Evolutionary conservation across 306 rosid species (phyloP).

Genomic region (Cucurbita maxima): DNA sequence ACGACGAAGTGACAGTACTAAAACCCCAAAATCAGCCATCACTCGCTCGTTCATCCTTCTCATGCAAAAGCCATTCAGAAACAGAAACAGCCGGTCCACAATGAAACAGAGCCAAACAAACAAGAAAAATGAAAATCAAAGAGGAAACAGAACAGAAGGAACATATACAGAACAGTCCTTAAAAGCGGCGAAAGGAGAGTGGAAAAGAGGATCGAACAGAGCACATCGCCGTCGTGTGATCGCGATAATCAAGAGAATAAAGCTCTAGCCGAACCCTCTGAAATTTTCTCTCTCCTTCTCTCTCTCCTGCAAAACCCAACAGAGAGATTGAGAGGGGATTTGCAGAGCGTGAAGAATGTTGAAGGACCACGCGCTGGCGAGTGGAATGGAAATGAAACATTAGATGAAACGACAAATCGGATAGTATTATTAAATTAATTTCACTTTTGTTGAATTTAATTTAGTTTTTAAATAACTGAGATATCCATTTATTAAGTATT

Average conservation of each 20-base stretch:
- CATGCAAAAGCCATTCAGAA: slow-evolving; percentile 4
- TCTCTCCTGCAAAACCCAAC: neutral
- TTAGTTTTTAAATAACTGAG: too few species aligned
- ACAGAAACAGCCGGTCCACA: neutral
- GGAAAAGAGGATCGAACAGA: neutral
- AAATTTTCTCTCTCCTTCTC: neutral
- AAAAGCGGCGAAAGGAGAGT: neutral
- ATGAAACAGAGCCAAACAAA: neutral
- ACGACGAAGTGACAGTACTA: slow-evolving; percentile 16
- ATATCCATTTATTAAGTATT: too few species aligned
- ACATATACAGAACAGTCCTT: neutral
- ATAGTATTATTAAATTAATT: neutral
- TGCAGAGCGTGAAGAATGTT: slow-evolving; percentile 14
- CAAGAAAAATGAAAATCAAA: neutral
- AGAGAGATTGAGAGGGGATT: slow-evolving; percentile 15
- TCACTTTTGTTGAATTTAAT: neutral
- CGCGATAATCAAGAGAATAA: slow-evolving; percentile 11
- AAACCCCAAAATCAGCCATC: neutral
- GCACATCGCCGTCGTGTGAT: slow-evolving; percentile 5
- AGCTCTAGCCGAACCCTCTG: slow-evolving; percentile 12
- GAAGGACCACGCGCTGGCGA: slow-evolving; percentile 16
- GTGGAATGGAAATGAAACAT: neutral
- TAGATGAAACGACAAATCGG: neutral
- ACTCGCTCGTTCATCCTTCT: neutral
- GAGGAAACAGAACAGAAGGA: neutral